A percentile compares a stretch with the other conserved stretches of the same genome.
Conservation (phyloP, 73 alveolate species). For the Paramecium tetraurelia region DNA sequence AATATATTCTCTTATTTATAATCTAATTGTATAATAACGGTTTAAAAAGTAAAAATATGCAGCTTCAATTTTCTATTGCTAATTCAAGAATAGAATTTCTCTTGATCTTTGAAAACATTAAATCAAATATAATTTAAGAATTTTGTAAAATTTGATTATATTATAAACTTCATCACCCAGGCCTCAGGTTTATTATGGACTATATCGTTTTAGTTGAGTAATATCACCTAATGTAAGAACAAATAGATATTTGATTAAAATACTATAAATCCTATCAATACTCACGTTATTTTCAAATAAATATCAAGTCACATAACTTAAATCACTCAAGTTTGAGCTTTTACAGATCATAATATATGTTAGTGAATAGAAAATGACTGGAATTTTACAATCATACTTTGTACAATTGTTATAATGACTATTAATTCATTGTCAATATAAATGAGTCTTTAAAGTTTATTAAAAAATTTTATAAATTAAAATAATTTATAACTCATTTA, state of each 20-base stretch:
- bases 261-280: neutral
- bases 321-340: too few relatives aligned
- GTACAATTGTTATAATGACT: neutral
- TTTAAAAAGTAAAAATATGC: too few relatives aligned
- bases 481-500: neutral
- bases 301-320: neutral
- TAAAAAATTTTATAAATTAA: neutral
- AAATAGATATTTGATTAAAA: too few relatives aligned
- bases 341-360: too few relatives aligned
- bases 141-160: neutral
- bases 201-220: too few relatives aligned
- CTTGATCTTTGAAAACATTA: neutral
- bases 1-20: neutral
- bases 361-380: too few relatives aligned
- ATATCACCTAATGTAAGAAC: too few relatives aligned
- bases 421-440: neutral
- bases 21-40: too few relatives aligned
- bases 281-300: neutral
- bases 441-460: neutral
- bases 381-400: too few relatives aligned
- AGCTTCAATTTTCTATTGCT: neutral
- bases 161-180: neutral
- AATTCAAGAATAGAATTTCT: too few relatives aligned
- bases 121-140: too few relatives aligned
- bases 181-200: neutral